A percentile compares a stretch with the other conserved stretches of the same genome.
Conservation (phyloP, 2,329 filamentous ascomycete genomes). For the Trematosphaeria pertusa region DNA sequence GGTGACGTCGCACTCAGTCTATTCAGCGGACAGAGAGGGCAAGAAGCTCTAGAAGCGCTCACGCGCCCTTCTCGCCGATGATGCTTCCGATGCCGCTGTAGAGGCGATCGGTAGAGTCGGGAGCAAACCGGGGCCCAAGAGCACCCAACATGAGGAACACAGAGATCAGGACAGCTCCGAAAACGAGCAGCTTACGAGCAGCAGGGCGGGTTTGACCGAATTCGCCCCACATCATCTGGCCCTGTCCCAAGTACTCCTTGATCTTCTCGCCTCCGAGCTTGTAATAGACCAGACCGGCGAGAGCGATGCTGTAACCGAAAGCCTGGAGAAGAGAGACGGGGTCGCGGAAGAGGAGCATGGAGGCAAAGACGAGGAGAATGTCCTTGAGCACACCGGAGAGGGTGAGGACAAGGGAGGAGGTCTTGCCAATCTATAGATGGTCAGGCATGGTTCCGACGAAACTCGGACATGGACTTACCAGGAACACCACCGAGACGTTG, state of each 20-base stretch:
- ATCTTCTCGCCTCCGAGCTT: conserved; percentile 85
- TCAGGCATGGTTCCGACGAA: conserved; percentile 11
- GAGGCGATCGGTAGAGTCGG: conserved; percentile 44
- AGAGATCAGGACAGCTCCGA: conserved; percentile 67
- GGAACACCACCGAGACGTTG: conserved; percentile 84
- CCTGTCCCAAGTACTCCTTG: conserved; percentile 78
- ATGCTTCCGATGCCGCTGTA: conserved; percentile 45
- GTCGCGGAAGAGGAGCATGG: conserved; percentile 82
- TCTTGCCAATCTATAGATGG: conserved; percentile 76
- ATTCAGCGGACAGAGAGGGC: neutral
- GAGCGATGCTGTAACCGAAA: conserved; percentile 83
- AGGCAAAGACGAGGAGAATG: conserved; percentile 79
- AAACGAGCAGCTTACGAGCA: conserved; percentile 77
- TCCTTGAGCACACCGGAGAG: conserved; percentile 89
- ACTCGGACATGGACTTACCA: conserved; percentile 63
- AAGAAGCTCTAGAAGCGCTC: conserved; percentile 10
- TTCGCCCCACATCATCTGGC: conserved; percentile 81
- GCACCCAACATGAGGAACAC: conserved; percentile 73
- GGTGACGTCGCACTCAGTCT: neutral
- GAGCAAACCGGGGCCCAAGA: conserved; percentile 49
- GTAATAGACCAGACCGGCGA: conserved; percentile 82
- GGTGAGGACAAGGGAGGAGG: conserved; percentile 83
- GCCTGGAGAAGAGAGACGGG: conserved; percentile 77
- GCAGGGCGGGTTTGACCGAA: conserved; percentile 80
- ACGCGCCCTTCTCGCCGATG: conserved; percentile 36